Conservation (phyloP, 148 eudicot species). For the Suaeda aralocaspica region DNA sequence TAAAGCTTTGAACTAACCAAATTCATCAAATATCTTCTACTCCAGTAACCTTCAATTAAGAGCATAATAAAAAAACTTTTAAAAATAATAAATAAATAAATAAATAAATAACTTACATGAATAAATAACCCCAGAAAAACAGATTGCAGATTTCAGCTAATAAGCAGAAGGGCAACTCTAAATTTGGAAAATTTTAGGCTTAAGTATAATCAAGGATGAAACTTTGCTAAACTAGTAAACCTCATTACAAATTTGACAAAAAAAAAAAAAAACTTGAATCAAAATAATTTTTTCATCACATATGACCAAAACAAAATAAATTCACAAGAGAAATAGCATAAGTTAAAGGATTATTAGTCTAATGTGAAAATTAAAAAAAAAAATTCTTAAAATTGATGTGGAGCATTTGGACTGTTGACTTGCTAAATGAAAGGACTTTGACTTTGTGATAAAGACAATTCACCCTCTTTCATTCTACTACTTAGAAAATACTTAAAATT, state of each 20-base stretch:
- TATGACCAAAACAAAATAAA: no score
- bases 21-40: conserved; percentile 2
- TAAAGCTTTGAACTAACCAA: neutral
- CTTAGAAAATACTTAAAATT: neutral
- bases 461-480: neutral
- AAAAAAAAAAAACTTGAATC: no score
- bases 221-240: no score
- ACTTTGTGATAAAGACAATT: neutral
- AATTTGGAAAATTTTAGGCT: neutral
- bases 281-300: no score
- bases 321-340: no score
- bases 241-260: no score
- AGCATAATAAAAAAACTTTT: no score
- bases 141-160: neutral
- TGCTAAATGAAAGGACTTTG: conserved; percentile 12
- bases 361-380: no score
- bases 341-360: no score
- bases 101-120: neutral
- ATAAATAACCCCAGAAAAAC: neutral
- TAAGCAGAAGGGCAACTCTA: neutral
- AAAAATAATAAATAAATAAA: no score
- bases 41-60: neutral
- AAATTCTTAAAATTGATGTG: neutral
- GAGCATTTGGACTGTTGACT: conserved; percentile 17
- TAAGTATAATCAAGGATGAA: neutral